Base-by-base conservation (phyloP, 2,329 filamentous ascomycete genomes). In the Paecilomyces formosus region DNA sequence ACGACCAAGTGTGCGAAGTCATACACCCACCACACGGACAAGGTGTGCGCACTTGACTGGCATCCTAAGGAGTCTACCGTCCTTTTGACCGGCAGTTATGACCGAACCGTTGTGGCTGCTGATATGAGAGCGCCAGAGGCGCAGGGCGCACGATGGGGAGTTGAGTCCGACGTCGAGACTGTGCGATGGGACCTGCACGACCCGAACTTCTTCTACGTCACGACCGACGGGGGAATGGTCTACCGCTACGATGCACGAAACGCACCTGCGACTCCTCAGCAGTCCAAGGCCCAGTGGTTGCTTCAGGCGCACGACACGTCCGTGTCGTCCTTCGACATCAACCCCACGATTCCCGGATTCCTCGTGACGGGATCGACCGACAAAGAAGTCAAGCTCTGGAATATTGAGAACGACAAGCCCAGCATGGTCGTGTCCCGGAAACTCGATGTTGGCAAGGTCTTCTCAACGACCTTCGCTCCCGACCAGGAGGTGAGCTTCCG, bases 321-420 rank as follows among this genome's bases (percentile, higher is more conserved):
- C 2, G 83, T 97, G 52, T 96, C 92, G 8, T 87, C 91, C 0
- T 97, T 99, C 72, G 92, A 96, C 73, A 84, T 97, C 76, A 97
- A 97, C 80, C 82, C 87, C 3, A 80, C 87, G 55, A 91, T 99
- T 60, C 93, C 94, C 1, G 94, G 94, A 51, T 97, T 90, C 81
- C 84, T 99, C 76, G 94, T 86, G 13, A 97, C 94, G 0, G 94
- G 92, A 2, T 96, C 92, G 1, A 92, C 90, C 13, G 94, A 99
- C 80, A 93, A 91, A 79, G 90, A 88, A 5, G 92, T 97, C 67
- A 99, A 99, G 81, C 81, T 99, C 58, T 99, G 94, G 94, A 96
- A 96, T 76, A 86, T 97, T 58, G 84, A 88, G 66, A 75, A 88
- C 12, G 84, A 84, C 49, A 92, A 91, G 1, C 94, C 94, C 1